These are phyloP conservation scores for Ogataea dorogensis DNA, from an alignment of 805 yeast species.

Conservation along the genomic window DNA sequence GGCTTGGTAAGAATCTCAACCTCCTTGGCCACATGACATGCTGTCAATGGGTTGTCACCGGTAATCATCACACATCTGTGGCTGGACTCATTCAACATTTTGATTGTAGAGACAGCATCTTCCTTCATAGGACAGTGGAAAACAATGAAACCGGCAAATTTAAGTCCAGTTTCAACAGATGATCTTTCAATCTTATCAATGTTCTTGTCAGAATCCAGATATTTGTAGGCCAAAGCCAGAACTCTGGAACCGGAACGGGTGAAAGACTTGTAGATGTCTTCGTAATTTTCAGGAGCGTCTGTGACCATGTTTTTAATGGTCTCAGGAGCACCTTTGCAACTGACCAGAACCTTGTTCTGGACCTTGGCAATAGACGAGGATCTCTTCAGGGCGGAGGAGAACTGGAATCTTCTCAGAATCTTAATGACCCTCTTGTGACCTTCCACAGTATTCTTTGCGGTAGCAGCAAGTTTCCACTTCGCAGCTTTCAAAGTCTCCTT, in stretches of 20 bases:
- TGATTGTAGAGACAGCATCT: slow-evolving; percentile 87
- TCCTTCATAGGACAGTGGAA: slow-evolving; percentile 96
- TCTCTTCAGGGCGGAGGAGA: slow-evolving; percentile 92
- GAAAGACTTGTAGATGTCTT: slow-evolving; percentile 80
- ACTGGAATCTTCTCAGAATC: slow-evolving; percentile 92
- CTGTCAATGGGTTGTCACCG: slow-evolving; percentile 98
- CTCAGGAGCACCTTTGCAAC: slow-evolving; percentile 98
- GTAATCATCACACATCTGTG: slow-evolving; percentile 98
- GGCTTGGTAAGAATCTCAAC: slow-evolving; percentile 84
- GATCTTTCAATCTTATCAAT: slow-evolving; percentile 67
- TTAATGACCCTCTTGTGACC: slow-evolving; percentile 46
- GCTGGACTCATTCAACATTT: slow-evolving; percentile 90
- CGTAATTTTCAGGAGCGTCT: slow-evolving; percentile 74
- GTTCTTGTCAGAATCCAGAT: slow-evolving; percentile 47
- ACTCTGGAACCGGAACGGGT: slow-evolving; percentile 97
- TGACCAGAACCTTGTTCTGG: slow-evolving; percentile 57
- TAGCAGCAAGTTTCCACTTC: slow-evolving; percentile 74
- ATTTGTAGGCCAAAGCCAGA: slow-evolving; percentile 87
- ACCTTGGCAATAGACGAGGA: slow-evolving; percentile 79
- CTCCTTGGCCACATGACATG: slow-evolving; percentile 95
- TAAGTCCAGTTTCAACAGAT: slow-evolving; percentile 68
- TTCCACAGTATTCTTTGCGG: slow-evolving; percentile 62
- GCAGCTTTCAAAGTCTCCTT: slow-evolving; percentile 89
- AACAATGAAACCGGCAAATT: slow-evolving; percentile 89
- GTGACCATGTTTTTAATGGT: slow-evolving; percentile 77